Percentiles rank a stretch among this genome's conserved stretches.
Evolutionary conservation across 2,329 filamentous ascomycete genomes (phyloP).

Genomic region (Alternaria sp.): DNA sequence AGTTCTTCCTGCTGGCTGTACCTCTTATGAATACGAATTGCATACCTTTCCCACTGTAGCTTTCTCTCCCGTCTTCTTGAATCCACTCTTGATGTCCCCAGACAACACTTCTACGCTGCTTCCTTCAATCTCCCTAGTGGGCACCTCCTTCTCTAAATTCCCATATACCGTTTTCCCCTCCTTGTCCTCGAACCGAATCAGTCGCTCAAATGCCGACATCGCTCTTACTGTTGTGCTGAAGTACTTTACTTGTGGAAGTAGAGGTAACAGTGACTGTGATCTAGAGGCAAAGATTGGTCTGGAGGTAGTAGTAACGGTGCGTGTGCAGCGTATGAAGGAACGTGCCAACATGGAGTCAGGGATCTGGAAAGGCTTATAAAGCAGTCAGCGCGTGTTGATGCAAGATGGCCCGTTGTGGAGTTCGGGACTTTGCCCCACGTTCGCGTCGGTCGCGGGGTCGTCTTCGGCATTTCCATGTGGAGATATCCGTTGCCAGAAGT

Average conservation of each 20-base stretch:
- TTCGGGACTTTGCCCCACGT: slow-evolving; percentile 10
- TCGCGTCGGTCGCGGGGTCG: slow-evolving; percentile 10
- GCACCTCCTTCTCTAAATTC: slow-evolving; percentile 36
- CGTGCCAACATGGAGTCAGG: slow-evolving; percentile 4
- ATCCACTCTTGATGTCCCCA: slow-evolving; percentile 37
- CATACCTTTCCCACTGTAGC: slow-evolving; percentile 33
- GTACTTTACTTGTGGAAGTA: not conserved
- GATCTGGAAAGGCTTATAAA: slow-evolving; percentile 1
- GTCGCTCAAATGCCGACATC: slow-evolving; percentile 39
- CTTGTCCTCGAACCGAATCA: slow-evolving; percentile 42
- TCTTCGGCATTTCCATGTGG: slow-evolving; percentile 13
- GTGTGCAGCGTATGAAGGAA: slow-evolving; percentile 3
- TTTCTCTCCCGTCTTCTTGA: slow-evolving; percentile 35
- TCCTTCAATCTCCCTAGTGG: slow-evolving; percentile 40
- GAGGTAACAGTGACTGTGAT: not conserved
- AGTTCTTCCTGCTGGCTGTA: not conserved
- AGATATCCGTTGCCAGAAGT: not conserved
- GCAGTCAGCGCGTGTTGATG: not conserved
- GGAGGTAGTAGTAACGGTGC: not conserved
- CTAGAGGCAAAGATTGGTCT: not conserved
- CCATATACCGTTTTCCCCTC: slow-evolving; percentile 41
- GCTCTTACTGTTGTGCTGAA: slow-evolving; percentile 8
- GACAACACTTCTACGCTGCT: slow-evolving; percentile 36
- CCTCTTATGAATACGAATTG: too few relatives aligned
- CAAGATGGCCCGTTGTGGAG: not conserved